A percentile compares a stretch with the other conserved stretches of the same genome.
Conservation (phyloP, 352 stramenopile species). For the Pilasporangium apinafurcum region DNA sequence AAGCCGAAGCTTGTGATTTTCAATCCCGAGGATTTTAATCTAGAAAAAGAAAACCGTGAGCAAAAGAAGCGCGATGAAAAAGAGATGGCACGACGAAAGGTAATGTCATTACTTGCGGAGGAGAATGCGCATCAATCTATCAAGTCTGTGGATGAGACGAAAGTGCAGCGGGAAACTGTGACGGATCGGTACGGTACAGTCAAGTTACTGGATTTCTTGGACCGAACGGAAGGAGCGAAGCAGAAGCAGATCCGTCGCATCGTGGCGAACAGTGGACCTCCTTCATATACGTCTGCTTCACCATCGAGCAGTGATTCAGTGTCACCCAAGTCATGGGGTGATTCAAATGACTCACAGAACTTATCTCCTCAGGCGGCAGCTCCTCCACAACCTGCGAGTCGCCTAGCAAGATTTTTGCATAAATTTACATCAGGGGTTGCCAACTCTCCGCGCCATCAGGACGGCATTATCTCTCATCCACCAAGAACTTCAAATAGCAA, state of each 20-base stretch:
- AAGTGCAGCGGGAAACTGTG: slow-evolving; percentile 36
- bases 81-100: slow-evolving; percentile 34
- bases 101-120: slow-evolving; percentile 34
- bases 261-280: no score
- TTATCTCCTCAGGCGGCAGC: no score
- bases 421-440: no score
- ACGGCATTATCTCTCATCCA: no score
- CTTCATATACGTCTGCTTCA: no score
- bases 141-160: slow-evolving; percentile 46
- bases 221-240: slow-evolving; percentile 19
- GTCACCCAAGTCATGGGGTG: no score
- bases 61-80: slow-evolving; percentile 33
- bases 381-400: no score
- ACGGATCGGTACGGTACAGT: slow-evolving; percentile 43
- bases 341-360: no score
- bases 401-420: no score
- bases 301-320: slow-evolving; percentile 9
- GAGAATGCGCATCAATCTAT: slow-evolving; percentile 22
- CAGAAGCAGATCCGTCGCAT: slow-evolving; percentile 15
- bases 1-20: slow-evolving; percentile 51
- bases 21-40: slow-evolving; percentile 35
- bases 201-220: slow-evolving; percentile 41
- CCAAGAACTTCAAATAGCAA: no score
- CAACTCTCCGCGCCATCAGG: no score
- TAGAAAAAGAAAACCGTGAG: slow-evolving; percentile 22